Percentiles rank a stretch among this genome's conserved stretches.
Evolutionary conservation across 1,284 basidiomycete genomes (phyloP).

Genomic region (Naganishia liquefaciens): DNA sequence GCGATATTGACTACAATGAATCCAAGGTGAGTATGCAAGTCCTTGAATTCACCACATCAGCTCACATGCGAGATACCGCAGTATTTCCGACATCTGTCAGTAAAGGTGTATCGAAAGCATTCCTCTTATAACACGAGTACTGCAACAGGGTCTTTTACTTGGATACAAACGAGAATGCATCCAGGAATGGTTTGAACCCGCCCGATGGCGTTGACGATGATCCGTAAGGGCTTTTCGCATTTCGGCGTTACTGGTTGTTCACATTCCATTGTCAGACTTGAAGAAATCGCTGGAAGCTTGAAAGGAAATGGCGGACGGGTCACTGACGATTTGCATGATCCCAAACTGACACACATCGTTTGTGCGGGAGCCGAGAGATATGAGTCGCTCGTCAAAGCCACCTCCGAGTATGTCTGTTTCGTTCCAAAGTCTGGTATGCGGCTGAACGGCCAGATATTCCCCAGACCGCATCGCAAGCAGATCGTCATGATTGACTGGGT

Average conservation of each 20-base stretch:
- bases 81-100: conserved; percentile 73
- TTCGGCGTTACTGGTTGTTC: conserved; percentile 19
- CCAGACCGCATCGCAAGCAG: conserved; percentile 73
- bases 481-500: conserved; percentile 76
- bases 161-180: conserved; percentile 73
- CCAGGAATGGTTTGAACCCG: conserved; percentile 63
- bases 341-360: conserved; percentile 79
- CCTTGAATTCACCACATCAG: background rate
- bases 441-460: background rate
- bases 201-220: conserved; percentile 56
- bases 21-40: conserved; percentile 51
- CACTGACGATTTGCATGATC: conserved; percentile 64
- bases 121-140: background rate
- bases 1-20: conserved; percentile 72
- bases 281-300: conserved; percentile 60
- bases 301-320: conserved; percentile 69
- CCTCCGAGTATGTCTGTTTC: conserved; percentile 62
- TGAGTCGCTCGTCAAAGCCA: conserved; percentile 66
- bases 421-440: conserved; percentile 6
- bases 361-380: conserved; percentile 58
- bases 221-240: conserved; percentile 57
- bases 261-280: conserved; percentile 59
- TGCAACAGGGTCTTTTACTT: conserved; percentile 75
- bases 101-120: conserved; percentile 27
- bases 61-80: conserved; percentile 17